Evolutionary conservation across 2,329 filamentous ascomycete species (phyloP).

Genomic region (Waltergamsia citrina): DNA sequence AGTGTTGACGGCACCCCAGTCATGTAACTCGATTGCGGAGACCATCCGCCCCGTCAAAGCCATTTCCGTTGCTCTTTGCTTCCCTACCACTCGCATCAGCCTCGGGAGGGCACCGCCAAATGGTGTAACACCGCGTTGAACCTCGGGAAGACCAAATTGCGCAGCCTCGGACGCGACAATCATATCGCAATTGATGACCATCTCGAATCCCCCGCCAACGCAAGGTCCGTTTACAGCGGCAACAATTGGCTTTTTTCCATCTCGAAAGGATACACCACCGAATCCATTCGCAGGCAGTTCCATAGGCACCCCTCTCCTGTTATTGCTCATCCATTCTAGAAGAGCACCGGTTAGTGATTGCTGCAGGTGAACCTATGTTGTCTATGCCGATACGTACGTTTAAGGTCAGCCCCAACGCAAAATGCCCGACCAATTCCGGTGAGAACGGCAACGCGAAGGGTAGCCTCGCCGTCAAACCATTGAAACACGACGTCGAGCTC

Average conservation of each 20-base stretch:
- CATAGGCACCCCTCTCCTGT: constrained; percentile 3
- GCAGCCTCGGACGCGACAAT: constrained; percentile 37
- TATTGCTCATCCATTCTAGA: constrained; percentile 33
- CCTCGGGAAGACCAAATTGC: constrained; percentile 39
- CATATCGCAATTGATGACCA: constrained; percentile 40
- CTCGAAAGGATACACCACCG: constrained; percentile 33
- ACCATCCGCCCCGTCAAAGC: constrained; percentile 12
- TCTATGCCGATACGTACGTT: no score
- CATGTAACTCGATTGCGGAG: constrained; percentile 11
- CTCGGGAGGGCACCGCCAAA: constrained; percentile 38
- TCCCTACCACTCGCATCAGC: constrained; percentile 23
- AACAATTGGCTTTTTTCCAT: constrained; percentile 48
- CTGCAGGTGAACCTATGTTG: no score
- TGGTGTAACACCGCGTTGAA: constrained; percentile 39
- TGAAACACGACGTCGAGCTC: constrained; percentile 35
- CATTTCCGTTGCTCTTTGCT: constrained; percentile 14
- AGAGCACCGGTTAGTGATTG: no score
- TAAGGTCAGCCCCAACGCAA: constrained; percentile 43
- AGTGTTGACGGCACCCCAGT: constrained; percentile 15
- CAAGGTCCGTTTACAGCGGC: constrained; percentile 46
- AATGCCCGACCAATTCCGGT: constrained; percentile 39
- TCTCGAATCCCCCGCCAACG: constrained; percentile 44
- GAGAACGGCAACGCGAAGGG: constrained; percentile 31
- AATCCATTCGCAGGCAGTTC: constrained; percentile 9
- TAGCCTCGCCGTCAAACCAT: constrained; percentile 39